Evolutionary conservation across 2,329 filamentous ascomycete genomes (phyloP), one percentile per base, ranked within the genome.

Genomic region (Venturiaceae sp.): DNA sequence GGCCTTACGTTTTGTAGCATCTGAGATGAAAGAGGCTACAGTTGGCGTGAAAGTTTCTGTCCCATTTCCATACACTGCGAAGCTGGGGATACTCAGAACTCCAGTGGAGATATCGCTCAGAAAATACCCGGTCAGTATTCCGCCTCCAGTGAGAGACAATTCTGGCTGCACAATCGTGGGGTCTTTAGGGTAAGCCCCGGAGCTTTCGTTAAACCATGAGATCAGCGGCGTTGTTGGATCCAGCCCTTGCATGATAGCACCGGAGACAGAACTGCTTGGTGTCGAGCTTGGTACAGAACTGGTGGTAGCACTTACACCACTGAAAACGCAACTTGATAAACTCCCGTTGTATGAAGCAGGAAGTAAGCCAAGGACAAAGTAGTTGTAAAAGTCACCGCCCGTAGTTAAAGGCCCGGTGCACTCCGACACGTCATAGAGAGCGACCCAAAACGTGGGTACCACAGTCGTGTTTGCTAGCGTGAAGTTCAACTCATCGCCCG

Each of bases 331-430:
- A 28, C 28, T 23, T 46, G 21, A 21, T 23, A 23, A 11, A 14
- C 21, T 46, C 21, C 11, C 16, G 58, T 62, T 46, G 41, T 46
- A 46, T 9, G 41, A 46, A 1, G 55, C 65, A 3, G 68, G 68
- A 1, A 66, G n/a, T 1, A 66, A 36, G 1, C 66, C 66, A 1
- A 72, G 63, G 1, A 77, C 74, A 34, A 76, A 76, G 63, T 71
- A 75, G 58, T 76, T 74, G 65, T 74, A 77, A 55, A 75, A 74
- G 59, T 76, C 74, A 1, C 72, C 73, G 1, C 68, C 72, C 2
- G 72, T 76, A 3, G 66, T 69, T 1, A 77, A 61, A 1, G 72
- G 69, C 3, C 61, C 62, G 16, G 62, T 61, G 7, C 62, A 34
- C 9, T 62, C 60, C 5, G 61, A 57, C 1, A 66, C 61, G 46